Evolutionary conservation across 2,329 filamentous ascomycete species (phyloP).

Genomic region (Xylariaceae sp.): DNA sequence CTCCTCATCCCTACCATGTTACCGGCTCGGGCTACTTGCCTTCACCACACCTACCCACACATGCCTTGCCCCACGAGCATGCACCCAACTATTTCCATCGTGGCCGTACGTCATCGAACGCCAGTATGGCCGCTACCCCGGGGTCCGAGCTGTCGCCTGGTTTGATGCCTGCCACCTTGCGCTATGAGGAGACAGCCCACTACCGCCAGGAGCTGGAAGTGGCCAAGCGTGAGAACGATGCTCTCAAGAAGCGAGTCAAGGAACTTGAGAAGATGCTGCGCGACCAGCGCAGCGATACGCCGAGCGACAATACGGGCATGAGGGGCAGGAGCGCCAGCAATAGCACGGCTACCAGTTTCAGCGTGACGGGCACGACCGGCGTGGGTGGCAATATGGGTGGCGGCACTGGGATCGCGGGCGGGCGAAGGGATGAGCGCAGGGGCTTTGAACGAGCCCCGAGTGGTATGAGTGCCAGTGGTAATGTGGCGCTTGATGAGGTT

Average conservation of each 20-base stretch:
- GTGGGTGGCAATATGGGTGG: slow-evolving; percentile 21
- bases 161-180: slow-evolving; percentile 52
- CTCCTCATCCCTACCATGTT: slow-evolving; percentile 27
- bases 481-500: slow-evolving; percentile 54
- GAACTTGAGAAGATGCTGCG: slow-evolving; percentile 57
- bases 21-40: slow-evolving; percentile 20
- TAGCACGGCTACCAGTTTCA: slow-evolving; percentile 50
- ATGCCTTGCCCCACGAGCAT: slow-evolving; percentile 36
- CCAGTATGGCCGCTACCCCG: slow-evolving; percentile 39
- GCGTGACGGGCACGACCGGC: slow-evolving; percentile 33
- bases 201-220: slow-evolving; percentile 58
- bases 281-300: slow-evolving; percentile 45
- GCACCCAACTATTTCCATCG: slow-evolving; percentile 32
- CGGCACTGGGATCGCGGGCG: slow-evolving; percentile 44
- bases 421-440: slow-evolving; percentile 34
- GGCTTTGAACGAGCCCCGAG: slow-evolving; percentile 44
- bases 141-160: slow-evolving; percentile 49
- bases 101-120: slow-evolving; percentile 33
- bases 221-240: slow-evolving; percentile 62
- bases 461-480: slow-evolving; percentile 41
- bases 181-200: slow-evolving; percentile 60
- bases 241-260: slow-evolving; percentile 55
- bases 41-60: slow-evolving; percentile 45
- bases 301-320: slow-evolving; percentile 36
- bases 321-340: slow-evolving; percentile 46